phyloP scores from a whole-genome alignment of 2,329 filamentous ascomycete species.

The Plenodomus biglobosus region DNA sequence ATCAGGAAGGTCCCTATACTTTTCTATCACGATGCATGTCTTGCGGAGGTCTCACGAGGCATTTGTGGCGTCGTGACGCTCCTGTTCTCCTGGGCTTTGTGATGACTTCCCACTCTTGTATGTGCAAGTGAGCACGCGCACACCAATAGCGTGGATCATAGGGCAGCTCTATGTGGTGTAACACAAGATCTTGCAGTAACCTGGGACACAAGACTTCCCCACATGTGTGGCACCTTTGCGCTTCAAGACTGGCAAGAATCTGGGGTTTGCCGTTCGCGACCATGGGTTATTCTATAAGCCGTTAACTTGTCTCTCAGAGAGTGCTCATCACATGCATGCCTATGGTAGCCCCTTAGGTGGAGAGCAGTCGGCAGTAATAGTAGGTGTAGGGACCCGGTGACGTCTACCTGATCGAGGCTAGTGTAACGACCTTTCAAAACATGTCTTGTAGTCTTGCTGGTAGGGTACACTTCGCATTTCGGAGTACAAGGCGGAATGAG shows the following conservation, averaged over 20 bases:
- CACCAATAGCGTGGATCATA: conserved; percentile 25
- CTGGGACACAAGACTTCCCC: conserved; percentile 9
- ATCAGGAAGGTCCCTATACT: conserved; percentile 16
- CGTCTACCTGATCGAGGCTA: conserved; percentile 29
- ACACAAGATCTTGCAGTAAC: conserved; percentile 9
- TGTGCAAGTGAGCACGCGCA: conserved; percentile 26
- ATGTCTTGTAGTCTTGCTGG: neutral
- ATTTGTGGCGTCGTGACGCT: neutral
- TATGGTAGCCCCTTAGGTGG: conserved; percentile 21
- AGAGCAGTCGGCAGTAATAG: conserved; percentile 20
- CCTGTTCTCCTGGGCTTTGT: neutral
- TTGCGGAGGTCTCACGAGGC: conserved; percentile 30
- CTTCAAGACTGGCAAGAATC: conserved; percentile 5
- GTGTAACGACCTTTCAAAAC: conserved; percentile 12
- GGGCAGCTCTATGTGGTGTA: conserved; percentile 21
- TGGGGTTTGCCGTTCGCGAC: conserved; percentile 1
- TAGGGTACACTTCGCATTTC: neutral
- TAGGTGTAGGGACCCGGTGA: conserved; percentile 33
- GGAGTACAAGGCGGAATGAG: neutral
- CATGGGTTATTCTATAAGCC: conserved; percentile 2
- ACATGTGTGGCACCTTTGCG: conserved; percentile 6
- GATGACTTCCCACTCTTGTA: conserved; percentile 9
- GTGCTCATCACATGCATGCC: conserved; percentile 31
- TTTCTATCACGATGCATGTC: conserved; percentile 8
- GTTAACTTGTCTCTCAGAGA: conserved; percentile 7